Evolutionary conservation across 2,329 filamentous ascomycete species (phyloP), one percentile per base, ranked within the genome.

Genomic region (Dryadomyces quercivorus): DNA sequence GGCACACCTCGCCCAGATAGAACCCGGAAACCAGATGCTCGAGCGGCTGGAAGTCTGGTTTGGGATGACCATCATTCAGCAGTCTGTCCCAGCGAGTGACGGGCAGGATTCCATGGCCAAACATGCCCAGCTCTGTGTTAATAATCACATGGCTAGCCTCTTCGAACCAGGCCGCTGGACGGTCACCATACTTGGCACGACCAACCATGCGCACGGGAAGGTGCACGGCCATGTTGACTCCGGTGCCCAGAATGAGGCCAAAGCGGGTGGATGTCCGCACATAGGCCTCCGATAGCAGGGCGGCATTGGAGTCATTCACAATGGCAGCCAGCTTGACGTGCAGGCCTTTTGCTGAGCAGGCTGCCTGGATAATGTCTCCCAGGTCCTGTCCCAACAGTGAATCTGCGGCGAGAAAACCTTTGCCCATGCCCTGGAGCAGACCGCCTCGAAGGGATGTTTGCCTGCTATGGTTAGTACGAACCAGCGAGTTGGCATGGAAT

Each of bases 121-220:
- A 84, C 81, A 85, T 85, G 60, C 81, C 77, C 38, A 85, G 66
- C 64, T 85, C 82, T 1, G 81, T 84, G 64, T 85, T 85, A 60
- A 85, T 75, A 57, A 85, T 78, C 55, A 85, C 80, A 60, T 84
- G 78, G 55, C 72, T 77, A 5, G 80, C 81, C 20, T 70, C 69
- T 21, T 76, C 70, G 61, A 80, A 78, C 81, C 81, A 84, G 36
- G 66, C 66, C 6, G 67, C 63, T 0, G 80, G 77, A 9, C 80
- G 74, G 26, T 66, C 62, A 45, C 80, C 80, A 56, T 81, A 83
- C 63, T 84, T 85, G 49, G 67, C 56, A 46, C 68, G 70, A 31
- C 75, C 72, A 53, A 86, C 73, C 16, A 77, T 72, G 3, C 71
- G 69, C 2, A 83, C 74, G 5, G 82, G 82, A 26, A 85, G 72